These are phyloP conservation scores for Phlebiopsis gigantea DNA, from an alignment of 768 basidiomycete species.

Conservation along the genomic window DNA sequence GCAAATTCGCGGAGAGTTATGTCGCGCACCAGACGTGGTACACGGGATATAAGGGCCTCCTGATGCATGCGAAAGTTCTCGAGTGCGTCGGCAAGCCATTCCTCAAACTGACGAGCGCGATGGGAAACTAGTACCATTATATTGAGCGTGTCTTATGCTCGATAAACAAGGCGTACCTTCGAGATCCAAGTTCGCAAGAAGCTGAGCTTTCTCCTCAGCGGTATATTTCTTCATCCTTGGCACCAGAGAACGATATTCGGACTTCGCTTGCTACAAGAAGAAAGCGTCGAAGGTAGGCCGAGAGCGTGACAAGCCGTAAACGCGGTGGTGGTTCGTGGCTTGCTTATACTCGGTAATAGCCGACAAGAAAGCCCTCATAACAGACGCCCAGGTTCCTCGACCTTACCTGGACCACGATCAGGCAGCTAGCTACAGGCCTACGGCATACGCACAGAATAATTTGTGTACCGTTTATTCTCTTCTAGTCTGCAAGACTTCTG, in stretches of 20 bases:
- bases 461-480: no score
- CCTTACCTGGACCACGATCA: no score
- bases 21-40: conserved; percentile 67
- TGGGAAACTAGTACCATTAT: conserved; percentile 50
- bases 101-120: conserved; percentile 66
- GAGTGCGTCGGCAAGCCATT: conserved; percentile 68
- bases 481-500: no score
- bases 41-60: conserved; percentile 66
- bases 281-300: background rate
- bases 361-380: no score
- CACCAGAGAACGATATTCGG: background rate
- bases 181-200: conserved; percentile 73
- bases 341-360: no score
- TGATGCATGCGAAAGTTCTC: conserved; percentile 73
- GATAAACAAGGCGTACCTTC: conserved; percentile 46
- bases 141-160: background rate
- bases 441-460: no score
- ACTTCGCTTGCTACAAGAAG: background rate
- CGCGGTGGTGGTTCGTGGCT: background rate
- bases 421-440: no score
- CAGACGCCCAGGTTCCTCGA: no score
- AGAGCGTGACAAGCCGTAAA: background rate
- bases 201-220: conserved; percentile 68
- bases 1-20: conserved; percentile 77
- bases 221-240: conserved; percentile 34